Conservation (phyloP, 805 yeast species). For the Wickerhamomyces rabaulensis region DNA sequence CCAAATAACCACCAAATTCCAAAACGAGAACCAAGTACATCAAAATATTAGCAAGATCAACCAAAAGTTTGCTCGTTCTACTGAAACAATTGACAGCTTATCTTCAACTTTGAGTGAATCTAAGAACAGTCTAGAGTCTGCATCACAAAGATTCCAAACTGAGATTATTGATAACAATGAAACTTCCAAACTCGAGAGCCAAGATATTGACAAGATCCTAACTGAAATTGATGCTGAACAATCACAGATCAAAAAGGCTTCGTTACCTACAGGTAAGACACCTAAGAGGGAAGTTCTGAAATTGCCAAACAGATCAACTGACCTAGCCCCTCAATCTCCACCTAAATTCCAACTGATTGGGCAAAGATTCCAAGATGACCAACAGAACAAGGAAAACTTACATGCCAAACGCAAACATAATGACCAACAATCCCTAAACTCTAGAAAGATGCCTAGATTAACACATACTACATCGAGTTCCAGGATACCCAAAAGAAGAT, state of each 20-base stretch:
- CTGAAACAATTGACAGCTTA: background rate
- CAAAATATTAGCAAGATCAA: conserved; percentile 4
- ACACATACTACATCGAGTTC: background rate
- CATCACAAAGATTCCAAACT: conserved; percentile 1
- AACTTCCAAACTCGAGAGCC: conserved; percentile 12
- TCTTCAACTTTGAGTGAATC: background rate
- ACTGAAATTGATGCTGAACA: conserved; percentile 22
- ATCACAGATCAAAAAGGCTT: conserved; percentile 16
- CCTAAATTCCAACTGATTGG: conserved; percentile 25
- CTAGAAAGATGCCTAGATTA: conserved; percentile 10
- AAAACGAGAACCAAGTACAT: conserved; percentile 5
- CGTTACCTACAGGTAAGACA: conserved; percentile 27
- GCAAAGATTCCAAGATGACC: conserved; percentile 15
- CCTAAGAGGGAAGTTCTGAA: conserved; percentile 19
- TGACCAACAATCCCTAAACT: conserved; percentile 1
- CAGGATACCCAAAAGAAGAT: background rate
- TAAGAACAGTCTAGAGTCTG: background rate
- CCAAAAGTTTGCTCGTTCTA: conserved; percentile 1
- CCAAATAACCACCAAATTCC: conserved; percentile 3
- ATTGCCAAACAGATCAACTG: conserved; percentile 10
- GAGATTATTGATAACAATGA: conserved; percentile 11
- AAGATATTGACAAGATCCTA: conserved; percentile 18
- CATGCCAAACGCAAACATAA: conserved; percentile 9
- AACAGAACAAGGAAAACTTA: conserved; percentile 2
- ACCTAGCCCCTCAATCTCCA: conserved; percentile 12